Conservation (phyloP, 2,329 filamentous ascomycete species). For the Talaromyces sp. region DNA sequence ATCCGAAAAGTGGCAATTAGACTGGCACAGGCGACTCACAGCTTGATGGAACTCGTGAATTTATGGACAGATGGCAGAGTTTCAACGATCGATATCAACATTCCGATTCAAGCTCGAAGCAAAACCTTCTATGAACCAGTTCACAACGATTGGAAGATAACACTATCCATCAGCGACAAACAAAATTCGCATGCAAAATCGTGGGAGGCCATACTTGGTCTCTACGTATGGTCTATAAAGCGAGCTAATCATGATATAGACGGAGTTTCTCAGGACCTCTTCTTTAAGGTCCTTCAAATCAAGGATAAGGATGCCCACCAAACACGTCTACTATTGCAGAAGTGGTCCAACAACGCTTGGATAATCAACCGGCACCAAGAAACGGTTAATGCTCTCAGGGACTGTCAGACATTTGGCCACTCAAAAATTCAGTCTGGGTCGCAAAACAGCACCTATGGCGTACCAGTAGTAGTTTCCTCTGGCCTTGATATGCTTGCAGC, state of each 20-base stretch:
- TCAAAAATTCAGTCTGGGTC: background rate
- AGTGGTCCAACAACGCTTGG: background rate
- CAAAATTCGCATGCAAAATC: background rate
- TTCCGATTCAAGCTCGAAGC: background rate
- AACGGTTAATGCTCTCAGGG: background rate
- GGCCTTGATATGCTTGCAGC: conserved; percentile 3
- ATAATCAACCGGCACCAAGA: background rate
- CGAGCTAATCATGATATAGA: background rate
- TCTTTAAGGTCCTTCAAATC: background rate
- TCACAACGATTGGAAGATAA: background rate
- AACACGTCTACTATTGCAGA: background rate
- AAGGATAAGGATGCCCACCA: conserved; percentile 1
- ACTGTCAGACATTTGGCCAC: conserved; percentile 6
- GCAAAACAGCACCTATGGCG: background rate
- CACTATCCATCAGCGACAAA: background rate
- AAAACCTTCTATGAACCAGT: background rate
- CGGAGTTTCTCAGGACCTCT: background rate
- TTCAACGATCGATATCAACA: background rate
- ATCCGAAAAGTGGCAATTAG: background rate
- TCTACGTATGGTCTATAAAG: background rate
- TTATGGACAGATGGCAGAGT: background rate
- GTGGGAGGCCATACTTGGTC: background rate
- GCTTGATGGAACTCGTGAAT: background rate
- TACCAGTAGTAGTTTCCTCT: background rate
- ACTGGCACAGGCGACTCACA: background rate